Evolutionary conservation across 305 asterid genomes (phyloP).

Genomic region (Plantago coronopus): DNA sequence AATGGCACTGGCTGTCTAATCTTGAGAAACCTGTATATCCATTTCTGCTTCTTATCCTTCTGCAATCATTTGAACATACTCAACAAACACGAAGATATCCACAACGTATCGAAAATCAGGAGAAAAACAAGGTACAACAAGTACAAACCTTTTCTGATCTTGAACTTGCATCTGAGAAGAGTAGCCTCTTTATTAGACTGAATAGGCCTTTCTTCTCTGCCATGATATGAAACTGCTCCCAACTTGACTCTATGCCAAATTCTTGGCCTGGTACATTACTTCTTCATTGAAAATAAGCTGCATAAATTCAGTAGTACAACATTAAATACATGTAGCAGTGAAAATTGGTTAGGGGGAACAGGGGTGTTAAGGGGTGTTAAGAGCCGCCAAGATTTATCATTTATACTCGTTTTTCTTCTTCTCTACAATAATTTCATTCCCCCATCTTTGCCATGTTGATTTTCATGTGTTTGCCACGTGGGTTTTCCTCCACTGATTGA

Average conservation of each 20-base stretch:
- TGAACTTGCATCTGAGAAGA: constrained; percentile 48
- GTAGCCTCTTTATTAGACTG: constrained; percentile 44
- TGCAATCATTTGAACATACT: constrained; percentile 9
- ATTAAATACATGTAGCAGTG: constrained; percentile 28
- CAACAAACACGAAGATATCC: not conserved
- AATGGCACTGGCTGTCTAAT: constrained; percentile 37
- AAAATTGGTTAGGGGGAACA: constrained; percentile 1
- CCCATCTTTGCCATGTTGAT: constrained; percentile 31
- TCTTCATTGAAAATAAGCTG: constrained; percentile 23
- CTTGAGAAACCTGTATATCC: constrained; percentile 52
- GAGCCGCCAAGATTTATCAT: constrained; percentile 21
- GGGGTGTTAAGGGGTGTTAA: not conserved
- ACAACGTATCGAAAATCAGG: not conserved
- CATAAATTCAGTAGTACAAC: constrained; percentile 19
- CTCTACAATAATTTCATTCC: constrained; percentile 38
- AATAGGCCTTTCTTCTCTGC: constrained; percentile 63
- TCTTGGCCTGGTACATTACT: constrained; percentile 17
- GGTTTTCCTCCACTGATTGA: constrained; percentile 34
- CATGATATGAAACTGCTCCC: constrained; percentile 28
- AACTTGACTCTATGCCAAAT: constrained; percentile 1
- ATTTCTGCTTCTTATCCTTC: constrained; percentile 47
- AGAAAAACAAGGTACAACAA: constrained; percentile 24
- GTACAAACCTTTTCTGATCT: constrained; percentile 53
- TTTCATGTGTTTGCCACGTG: constrained; percentile 50
- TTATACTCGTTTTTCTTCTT: constrained; percentile 10